Evolutionary conservation across 2,329 filamentous ascomycete genomes (phyloP).

Genomic region (Cladosporium oxysporum): DNA sequence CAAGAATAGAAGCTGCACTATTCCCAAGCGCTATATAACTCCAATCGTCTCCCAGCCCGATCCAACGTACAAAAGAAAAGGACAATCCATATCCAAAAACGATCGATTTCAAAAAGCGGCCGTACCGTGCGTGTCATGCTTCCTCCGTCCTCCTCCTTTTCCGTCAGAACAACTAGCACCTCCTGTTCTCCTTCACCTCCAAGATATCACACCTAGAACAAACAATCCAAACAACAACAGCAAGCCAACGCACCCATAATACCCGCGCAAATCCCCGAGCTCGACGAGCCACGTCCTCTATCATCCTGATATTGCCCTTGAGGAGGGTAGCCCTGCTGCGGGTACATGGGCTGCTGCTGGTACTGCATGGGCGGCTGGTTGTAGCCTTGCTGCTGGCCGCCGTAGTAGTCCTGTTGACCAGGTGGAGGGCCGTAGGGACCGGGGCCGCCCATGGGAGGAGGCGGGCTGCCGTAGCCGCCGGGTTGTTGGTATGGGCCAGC

Average conservation of each 20-base stretch:
- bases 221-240: slow-evolving; percentile 53
- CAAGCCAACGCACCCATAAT: slow-evolving; percentile 51
- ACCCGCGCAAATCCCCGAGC: slow-evolving; percentile 48
- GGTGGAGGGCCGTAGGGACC: slow-evolving; percentile 18
- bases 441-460: slow-evolving; percentile 21
- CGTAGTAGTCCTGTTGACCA: slow-evolving; percentile 16
- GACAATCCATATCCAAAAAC: neutral
- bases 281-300: slow-evolving; percentile 25
- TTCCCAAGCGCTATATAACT: neutral
- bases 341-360: slow-evolving; percentile 39
- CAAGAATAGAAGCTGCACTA: neutral
- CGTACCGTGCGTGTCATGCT: neutral
- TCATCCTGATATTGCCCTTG: slow-evolving; percentile 32
- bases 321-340: slow-evolving; percentile 41
- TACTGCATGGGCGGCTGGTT: slow-evolving; percentile 40
- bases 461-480: slow-evolving; percentile 22
- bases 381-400: neutral
- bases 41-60: neutral
- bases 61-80: neutral
- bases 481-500: slow-evolving; percentile 17
- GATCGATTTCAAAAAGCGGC: neutral
- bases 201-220: slow-evolving; percentile 33
- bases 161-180: neutral
- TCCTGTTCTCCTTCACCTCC: neutral
- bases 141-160: neutral